Evolutionary conservation across 2,329 filamentous ascomycete genomes (phyloP).

Genomic region (Westerdykella ornata): DNA sequence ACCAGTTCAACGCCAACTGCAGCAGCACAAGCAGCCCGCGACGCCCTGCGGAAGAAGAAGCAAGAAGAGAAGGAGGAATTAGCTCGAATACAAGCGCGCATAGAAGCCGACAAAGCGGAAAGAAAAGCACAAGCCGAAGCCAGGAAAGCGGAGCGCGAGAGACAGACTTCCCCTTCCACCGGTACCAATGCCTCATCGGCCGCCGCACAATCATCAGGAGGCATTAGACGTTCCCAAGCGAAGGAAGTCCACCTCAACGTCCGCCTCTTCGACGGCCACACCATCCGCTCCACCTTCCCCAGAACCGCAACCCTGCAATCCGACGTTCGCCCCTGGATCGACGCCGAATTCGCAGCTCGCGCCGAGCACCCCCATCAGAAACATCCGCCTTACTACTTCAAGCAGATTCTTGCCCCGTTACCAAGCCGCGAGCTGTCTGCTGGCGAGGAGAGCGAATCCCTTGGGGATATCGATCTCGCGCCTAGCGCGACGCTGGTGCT

Average conservation of each 20-base stretch:
- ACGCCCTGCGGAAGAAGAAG: conserved; percentile 54
- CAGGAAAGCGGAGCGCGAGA: conserved; percentile 32
- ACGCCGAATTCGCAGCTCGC: conserved; percentile 37
- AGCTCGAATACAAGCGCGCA: conserved; percentile 63
- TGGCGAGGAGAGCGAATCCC: conserved; percentile 62
- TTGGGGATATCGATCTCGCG: conserved; percentile 64
- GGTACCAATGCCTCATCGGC: conserved; percentile 4
- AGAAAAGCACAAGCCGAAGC: conserved; percentile 44
- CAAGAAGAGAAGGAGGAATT: conserved; percentile 62
- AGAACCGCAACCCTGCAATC: conserved; percentile 54
- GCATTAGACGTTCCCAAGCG: conserved; percentile 27
- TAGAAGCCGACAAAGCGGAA: conserved; percentile 69
- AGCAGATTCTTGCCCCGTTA: conserved; percentile 70
- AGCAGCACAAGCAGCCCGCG: conserved; percentile 30
- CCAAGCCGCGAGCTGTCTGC: conserved; percentile 69
- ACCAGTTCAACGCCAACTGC: conserved; percentile 34
- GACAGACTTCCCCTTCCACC: conserved; percentile 2
- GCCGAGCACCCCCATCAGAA: conserved; percentile 8
- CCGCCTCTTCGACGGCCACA: conserved; percentile 76
- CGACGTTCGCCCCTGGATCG: conserved; percentile 72
- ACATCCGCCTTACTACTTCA: conserved; percentile 67
- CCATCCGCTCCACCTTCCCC: conserved; percentile 65
- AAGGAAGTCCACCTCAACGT: conserved; percentile 55
- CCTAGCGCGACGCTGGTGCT: conserved; percentile 80
- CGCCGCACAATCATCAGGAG: conserved; percentile 4